Evolutionary conservation across 176 grass and related monocot species (phyloP), one percentile per base, ranked within the genome.

Genomic region (Eragrostis curvula): DNA sequence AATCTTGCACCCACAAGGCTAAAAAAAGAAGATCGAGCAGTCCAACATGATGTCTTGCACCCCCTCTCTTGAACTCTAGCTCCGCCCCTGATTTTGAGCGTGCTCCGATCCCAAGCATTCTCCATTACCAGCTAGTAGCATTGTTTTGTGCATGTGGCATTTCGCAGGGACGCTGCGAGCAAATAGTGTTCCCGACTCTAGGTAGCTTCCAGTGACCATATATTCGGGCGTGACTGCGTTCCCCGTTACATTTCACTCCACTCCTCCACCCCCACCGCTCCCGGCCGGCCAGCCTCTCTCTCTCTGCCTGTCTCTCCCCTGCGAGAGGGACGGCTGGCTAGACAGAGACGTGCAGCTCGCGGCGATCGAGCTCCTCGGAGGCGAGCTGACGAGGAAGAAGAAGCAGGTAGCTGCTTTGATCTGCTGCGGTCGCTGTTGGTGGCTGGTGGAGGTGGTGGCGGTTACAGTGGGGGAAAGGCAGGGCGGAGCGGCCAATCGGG

Each of bases 401-500:
- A 30, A 48, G 66, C 20, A 27, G 3, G 8, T 2, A 24, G 50
- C 1, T 36, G 32, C 32, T n/a, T n/a, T n/a, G n/a, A 25, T 23
- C 56, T 65, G 39, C n/a, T 16, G 36, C 57, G 30, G 45, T 98
- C 96, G 85, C 92, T 93, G 81, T 98, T 91, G 58, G 92, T 95
- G 82, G 92, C 88, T 61, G 96, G 92, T 98, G 95, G 84, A 93
- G 90, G 88, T 91, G 92, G 90, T 89, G 88, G 92, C 86, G 84
- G 90, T 95, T 95, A 86, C 86, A 89, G 90, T 73, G 85, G 91
- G 91, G 90, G 89, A 87, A 85, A 88, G 70, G 80, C 82, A 28
- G 75, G 69, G 75, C 75, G 75, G 80, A 67, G 84, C 78, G 81
- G 86, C 89, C 88, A 93, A 87, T 81, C 46, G 88, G 87, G 79